These are phyloP conservation scores for Zygosaccharomyces rouxii DNA, from an alignment of 805 yeast species.

Conservation along the genomic window DNA sequence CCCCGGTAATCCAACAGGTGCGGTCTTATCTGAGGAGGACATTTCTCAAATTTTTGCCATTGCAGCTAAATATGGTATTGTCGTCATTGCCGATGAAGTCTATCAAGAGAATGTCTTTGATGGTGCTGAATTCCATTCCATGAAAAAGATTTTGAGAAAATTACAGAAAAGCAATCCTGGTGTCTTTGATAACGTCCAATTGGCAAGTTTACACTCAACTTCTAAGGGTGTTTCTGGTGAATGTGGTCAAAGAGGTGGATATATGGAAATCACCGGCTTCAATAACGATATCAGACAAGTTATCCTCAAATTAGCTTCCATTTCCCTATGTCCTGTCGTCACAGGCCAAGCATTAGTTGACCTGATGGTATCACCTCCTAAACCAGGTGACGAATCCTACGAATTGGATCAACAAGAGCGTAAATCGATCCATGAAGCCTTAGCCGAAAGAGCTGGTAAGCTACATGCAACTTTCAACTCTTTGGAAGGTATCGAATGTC, in stretches of 20 bases:
- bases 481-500: slow-evolving; percentile 81
- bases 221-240: slow-evolving; percentile 98
- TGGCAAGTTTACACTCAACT: slow-evolving; percentile 94
- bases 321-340: slow-evolving; percentile 90
- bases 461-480: slow-evolving; percentile 66
- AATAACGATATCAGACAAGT: slow-evolving; percentile 61
- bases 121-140: slow-evolving; percentile 70
- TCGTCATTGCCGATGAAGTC: slow-evolving; percentile 94
- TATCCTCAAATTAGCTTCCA: slow-evolving; percentile 80
- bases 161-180: slow-evolving; percentile 55
- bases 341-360: slow-evolving; percentile 93
- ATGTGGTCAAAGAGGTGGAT: slow-evolving; percentile 99
- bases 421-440: slow-evolving; percentile 52
- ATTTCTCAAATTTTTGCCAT: slow-evolving; percentile 69
- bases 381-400: slow-evolving; percentile 68
- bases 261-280: slow-evolving; percentile 90
- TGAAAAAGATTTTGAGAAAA: slow-evolving; percentile 71
- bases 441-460: slow-evolving; percentile 57
- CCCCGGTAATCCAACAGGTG: slow-evolving; percentile 99
- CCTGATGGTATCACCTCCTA: slow-evolving; percentile 90
- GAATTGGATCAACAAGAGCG: slow-evolving; percentile 63
- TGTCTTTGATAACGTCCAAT: slow-evolving; percentile 64
- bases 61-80: slow-evolving; percentile 81
- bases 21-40: slow-evolving; percentile 60
- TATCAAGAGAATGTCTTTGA: slow-evolving; percentile 88